phyloP scores from a whole-genome alignment of 805 yeast genomes.

The Schwanniomyces vanrijiae region DNA sequence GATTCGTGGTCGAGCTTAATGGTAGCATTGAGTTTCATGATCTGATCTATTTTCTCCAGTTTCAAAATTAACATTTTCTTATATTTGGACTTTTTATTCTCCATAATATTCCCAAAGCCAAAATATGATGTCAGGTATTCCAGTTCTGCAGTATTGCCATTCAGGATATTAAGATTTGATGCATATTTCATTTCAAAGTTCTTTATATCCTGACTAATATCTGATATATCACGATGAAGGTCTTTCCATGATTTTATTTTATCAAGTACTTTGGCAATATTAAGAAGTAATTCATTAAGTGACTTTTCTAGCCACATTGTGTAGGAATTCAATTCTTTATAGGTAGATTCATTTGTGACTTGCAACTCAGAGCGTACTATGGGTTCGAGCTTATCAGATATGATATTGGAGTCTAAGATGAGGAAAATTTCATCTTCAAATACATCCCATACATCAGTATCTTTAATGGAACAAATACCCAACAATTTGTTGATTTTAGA shows the following conservation, averaged over 20 bases:
- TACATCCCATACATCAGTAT: slow-evolving; percentile 27
- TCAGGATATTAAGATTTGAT: slow-evolving; percentile 16
- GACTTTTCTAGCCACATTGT: slow-evolving; percentile 24
- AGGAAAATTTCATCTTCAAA: slow-evolving; percentile 12
- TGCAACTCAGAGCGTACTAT: not conserved
- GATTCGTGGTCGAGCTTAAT: slow-evolving; percentile 58
- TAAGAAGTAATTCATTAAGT: slow-evolving; percentile 20
- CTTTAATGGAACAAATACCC: slow-evolving; percentile 32
- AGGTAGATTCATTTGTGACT: slow-evolving; percentile 7
- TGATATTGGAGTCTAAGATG: not conserved
- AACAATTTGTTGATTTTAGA: slow-evolving; percentile 37
- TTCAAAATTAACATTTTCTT: slow-evolving; percentile 42
- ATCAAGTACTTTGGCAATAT: slow-evolving; percentile 19
- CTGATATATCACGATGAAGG: slow-evolving; percentile 24
- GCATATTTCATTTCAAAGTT: slow-evolving; percentile 23
- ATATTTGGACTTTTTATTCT: slow-evolving; percentile 50
- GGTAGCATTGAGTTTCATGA: slow-evolving; percentile 45
- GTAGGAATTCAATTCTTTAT: slow-evolving; percentile 12
- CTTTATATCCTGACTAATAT: slow-evolving; percentile 27
- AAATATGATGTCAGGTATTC: slow-evolving; percentile 23
- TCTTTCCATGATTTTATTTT: slow-evolving; percentile 32
- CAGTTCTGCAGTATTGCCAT: slow-evolving; percentile 15
- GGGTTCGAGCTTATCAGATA: not conserved
- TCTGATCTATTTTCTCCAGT: slow-evolving; percentile 39
- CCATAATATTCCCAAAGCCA: slow-evolving; percentile 44